Evolutionary conservation across 2,329 filamentous ascomycete species (phyloP), one percentile per base, ranked within the genome.

Genomic region (Colletotrichum aenigma): DNA sequence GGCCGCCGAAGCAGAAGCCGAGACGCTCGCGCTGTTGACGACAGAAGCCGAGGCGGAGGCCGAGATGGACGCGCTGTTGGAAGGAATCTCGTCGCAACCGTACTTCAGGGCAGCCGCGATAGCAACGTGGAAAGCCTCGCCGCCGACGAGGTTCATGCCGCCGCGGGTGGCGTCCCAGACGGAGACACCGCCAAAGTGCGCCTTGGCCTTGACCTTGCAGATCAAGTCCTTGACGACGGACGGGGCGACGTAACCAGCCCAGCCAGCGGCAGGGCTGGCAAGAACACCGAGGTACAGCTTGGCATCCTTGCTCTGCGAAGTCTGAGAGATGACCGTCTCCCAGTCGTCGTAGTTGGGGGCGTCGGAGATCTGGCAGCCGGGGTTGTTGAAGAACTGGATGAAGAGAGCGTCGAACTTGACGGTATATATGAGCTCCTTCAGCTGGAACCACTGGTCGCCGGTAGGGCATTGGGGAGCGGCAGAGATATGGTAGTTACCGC

Each of bases 361-460:
- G 12, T 81, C 82, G 10, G 81, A 69, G 15, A 76, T 73, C 75
- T 83, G 83, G 78, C 86, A 88, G 24, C 65, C 77, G 1, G 79
- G 78, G 79, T 88, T 88, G 83, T 89, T 88, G 82, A 88, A 89
- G 80, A 89, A 89, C 81, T 89, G 87, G 66, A 89, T 80, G 79
- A 87, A 88, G 55, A 87, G 80, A 16, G 84, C 82, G 30, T 87
- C 85, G 76, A 89, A 86, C 60, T 84, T 79, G 56, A 84, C 82
- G 69, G 84, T 79, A 13, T 84, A 81, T 52, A 89, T 85, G 77
- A 87, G 79, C 7, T 82, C 80, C 69, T 82, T 80, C 80, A 86
- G 82, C 69, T 82, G 78, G 67, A 83, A 83, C 62, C 77, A 82
- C 2, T 61, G 10, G 6, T 78, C 30, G 10, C 71, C 65, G 34